These are phyloP conservation scores for Alternaria gansuensis DNA, from an alignment of 2,329 filamentous ascomycete genomes.

Conservation along the genomic window DNA sequence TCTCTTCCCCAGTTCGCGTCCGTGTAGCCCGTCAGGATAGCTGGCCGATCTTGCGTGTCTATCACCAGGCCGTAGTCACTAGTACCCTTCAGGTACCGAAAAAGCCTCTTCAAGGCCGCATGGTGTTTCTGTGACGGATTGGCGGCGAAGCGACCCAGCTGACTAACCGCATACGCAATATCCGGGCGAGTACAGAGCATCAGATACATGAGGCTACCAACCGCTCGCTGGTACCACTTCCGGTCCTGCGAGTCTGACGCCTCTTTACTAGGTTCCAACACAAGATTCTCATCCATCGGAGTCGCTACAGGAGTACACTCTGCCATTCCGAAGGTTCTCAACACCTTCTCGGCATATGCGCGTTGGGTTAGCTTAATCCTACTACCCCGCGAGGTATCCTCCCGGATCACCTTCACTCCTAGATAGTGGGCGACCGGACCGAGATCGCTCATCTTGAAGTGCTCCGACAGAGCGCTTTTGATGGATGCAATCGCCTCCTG, in stretches of 20 bases:
- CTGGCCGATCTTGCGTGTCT: background rate
- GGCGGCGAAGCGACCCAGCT: background rate
- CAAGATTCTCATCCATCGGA: background rate
- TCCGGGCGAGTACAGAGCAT: background rate
- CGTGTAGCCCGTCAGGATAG: background rate
- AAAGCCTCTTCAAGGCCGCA: background rate
- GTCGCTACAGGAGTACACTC: background rate
- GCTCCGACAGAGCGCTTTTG: constrained; percentile 26
- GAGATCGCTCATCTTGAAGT: constrained; percentile 42
- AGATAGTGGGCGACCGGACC: constrained; percentile 34
- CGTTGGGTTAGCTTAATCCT: background rate
- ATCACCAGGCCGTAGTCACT: background rate
- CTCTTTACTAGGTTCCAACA: too few species aligned
- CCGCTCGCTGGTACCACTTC: background rate
- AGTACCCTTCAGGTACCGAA: background rate
- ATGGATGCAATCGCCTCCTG: constrained; percentile 21
- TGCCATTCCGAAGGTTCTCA: background rate
- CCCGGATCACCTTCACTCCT: constrained; percentile 24
- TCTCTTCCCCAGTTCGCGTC: background rate
- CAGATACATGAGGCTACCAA: background rate
- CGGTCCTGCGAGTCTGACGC: background rate
- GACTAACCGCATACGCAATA: too few species aligned
- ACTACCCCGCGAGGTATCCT: constrained; percentile 12
- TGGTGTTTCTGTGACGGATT: background rate
- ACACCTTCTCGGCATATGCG: background rate